Conservation (phyloP, 2,329 filamentous ascomycete genomes). For the Ploettnerulaceae sp. region DNA sequence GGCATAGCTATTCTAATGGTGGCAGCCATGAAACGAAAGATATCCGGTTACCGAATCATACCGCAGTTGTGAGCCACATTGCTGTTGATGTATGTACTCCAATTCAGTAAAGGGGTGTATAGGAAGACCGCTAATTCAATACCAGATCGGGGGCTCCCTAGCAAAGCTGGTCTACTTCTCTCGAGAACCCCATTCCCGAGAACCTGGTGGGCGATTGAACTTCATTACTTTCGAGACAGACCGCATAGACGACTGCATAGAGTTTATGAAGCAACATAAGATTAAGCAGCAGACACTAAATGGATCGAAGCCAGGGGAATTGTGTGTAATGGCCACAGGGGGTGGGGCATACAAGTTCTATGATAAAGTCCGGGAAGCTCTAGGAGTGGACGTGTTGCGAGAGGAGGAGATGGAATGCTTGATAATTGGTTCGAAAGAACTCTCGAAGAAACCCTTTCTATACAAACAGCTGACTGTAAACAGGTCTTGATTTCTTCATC, state of each 20-base stretch:
- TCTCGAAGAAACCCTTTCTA: too few relatives aligned
- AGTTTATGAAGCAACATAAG: constrained; percentile 83
- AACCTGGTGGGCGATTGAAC: constrained; percentile 84
- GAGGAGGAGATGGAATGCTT: constrained; percentile 99
- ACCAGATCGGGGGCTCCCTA: constrained; percentile 86
- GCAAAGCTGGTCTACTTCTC: constrained; percentile 98
- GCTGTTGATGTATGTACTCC: constrained; percentile 76
- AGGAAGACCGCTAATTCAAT: constrained; percentile 11
- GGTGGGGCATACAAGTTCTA: constrained; percentile 97
- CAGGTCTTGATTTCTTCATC: constrained; percentile 96
- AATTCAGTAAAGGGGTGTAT: not conserved
- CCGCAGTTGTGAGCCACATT: constrained; percentile 90
- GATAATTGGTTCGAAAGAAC: constrained; percentile 70
- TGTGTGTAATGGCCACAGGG: constrained; percentile 93
- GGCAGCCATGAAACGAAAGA: constrained; percentile 73
- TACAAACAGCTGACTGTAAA: constrained; percentile 7
- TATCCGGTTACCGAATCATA: constrained; percentile 94
- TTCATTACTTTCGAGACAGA: constrained; percentile 97
- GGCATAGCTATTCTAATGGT: constrained; percentile 37
- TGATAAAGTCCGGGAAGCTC: constrained; percentile 75
- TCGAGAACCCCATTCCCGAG: constrained; percentile 71
- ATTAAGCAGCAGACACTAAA: constrained; percentile 74
- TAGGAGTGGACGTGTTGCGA: constrained; percentile 81
- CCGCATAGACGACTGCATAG: constrained; percentile 85
- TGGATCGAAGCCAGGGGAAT: constrained; percentile 62